phyloP scores from a whole-genome alignment of 306 rosid species.

The Gastrolobium bilobum region DNA sequence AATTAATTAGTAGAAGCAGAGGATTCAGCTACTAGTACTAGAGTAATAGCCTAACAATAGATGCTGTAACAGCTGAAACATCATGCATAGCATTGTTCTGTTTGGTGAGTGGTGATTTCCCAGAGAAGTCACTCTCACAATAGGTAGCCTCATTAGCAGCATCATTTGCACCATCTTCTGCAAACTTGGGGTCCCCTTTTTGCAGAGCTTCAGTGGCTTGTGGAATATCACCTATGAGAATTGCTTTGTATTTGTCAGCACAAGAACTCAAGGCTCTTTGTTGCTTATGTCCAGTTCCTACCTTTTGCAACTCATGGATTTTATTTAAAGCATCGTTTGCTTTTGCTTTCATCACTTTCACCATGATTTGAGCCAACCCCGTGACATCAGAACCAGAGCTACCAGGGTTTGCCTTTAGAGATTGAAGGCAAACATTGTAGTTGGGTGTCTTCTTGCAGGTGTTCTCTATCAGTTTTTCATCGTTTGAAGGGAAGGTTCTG shows the following conservation, averaged over 20 bases:
- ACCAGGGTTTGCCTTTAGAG: conserved; percentile 44
- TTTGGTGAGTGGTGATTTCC: conserved; percentile 47
- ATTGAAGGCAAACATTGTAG: conserved; percentile 51
- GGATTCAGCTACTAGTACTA: background rate
- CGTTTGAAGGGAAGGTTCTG: conserved; percentile 4
- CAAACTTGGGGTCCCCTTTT: conserved; percentile 59
- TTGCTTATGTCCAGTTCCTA: background rate
- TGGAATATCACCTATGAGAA: conserved; percentile 44
- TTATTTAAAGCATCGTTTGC: conserved; percentile 39
- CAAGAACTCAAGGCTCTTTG: conserved; percentile 47
- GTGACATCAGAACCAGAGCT: conserved; percentile 46
- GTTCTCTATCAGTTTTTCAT: conserved; percentile 48
- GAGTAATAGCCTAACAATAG: conserved; percentile 54
- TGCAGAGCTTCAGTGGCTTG: conserved; percentile 60
- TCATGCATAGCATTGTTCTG: conserved; percentile 50
- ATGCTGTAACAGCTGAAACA: conserved; percentile 47
- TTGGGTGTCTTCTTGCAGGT: conserved; percentile 66
- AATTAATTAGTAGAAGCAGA: background rate
- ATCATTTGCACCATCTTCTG: conserved; percentile 54
- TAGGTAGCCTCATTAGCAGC: conserved; percentile 51
- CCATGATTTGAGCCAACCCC: conserved; percentile 57
- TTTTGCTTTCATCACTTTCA: conserved; percentile 44
- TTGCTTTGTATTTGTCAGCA: conserved; percentile 33
- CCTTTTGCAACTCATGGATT: conserved; percentile 40
- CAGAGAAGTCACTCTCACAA: conserved; percentile 55